phyloP scores from a whole-genome alignment of 129 eudicot species.

The Oenanthe sinensis region DNA sequence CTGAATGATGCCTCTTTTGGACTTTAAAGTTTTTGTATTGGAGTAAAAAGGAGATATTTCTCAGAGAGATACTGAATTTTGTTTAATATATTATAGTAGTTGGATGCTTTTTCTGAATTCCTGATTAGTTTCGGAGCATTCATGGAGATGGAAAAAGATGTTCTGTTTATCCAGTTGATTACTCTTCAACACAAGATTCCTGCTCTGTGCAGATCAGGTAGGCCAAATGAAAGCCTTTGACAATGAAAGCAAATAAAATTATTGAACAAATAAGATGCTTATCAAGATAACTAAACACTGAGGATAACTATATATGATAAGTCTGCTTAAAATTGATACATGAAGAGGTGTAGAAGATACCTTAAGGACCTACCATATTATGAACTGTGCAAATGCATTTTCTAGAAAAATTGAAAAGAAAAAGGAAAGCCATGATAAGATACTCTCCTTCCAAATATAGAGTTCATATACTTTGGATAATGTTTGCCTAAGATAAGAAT shows the following conservation, averaged over 20 bases:
- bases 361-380: background rate
- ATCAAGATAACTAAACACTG: background rate
- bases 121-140: slow-evolving; percentile 1
- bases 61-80: background rate
- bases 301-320: background rate
- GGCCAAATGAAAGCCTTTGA: background rate
- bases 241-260: background rate
- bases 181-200: slow-evolving; percentile 8
- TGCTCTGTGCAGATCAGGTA: slow-evolving; percentile 1
- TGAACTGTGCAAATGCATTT: background rate
- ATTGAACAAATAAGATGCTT: slow-evolving; percentile 4
- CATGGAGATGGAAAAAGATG: slow-evolving; percentile 3
- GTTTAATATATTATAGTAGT: background rate
- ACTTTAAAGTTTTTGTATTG: background rate
- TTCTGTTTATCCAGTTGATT: slow-evolving; percentile 5
- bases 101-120: background rate
- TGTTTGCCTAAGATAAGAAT: background rate
- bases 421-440: background rate
- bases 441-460: background rate
- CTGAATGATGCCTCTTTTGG: background rate
- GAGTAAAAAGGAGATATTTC: background rate
- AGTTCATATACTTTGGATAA: background rate
- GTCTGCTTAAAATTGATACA: slow-evolving; percentile 4
- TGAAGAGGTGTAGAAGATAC: background rate
- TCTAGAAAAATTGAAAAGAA: background rate